Evolutionary conservation across 225 moss, liverwort and hornwort species (phyloP).

Genomic region (Polytrichum commune): DNA sequence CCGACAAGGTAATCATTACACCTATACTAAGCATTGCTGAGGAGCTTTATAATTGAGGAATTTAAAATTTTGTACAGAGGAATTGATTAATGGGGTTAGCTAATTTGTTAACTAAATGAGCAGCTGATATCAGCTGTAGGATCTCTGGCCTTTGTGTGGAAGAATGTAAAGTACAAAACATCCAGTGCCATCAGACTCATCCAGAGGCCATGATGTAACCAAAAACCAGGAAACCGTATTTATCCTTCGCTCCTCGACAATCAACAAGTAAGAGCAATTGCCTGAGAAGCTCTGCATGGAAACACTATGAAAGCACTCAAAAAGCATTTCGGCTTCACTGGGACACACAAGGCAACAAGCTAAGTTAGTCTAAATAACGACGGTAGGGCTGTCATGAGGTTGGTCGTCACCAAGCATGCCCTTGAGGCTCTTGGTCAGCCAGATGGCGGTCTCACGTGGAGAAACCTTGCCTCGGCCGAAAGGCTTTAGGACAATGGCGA

Average conservation of each 20-base stretch:
- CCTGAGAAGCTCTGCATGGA: constrained; percentile 2
- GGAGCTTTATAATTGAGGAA: no score
- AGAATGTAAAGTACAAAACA: constrained; percentile 6
- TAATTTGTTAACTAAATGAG: constrained; percentile 1
- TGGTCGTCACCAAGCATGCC: constrained; percentile 63
- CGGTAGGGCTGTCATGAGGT: constrained; percentile 28
- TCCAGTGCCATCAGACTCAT: constrained; percentile 19
- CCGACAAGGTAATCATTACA: no score
- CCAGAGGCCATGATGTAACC: not conserved
- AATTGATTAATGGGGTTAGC: no score
- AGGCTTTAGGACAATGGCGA: constrained; percentile 90
- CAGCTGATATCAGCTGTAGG: constrained; percentile 11
- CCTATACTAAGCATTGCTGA: no score
- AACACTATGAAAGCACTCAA: constrained; percentile 2
- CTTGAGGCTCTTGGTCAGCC: constrained; percentile 59
- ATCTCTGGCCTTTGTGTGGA: constrained; percentile 10
- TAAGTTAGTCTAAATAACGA: constrained; percentile 17
- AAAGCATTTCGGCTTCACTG: not conserved
- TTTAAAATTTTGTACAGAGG: no score
- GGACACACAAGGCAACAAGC: not conserved
- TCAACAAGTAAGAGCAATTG: constrained; percentile 4
- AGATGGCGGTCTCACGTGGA: constrained; percentile 82
- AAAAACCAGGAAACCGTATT: constrained; percentile 5
- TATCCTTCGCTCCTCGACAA: constrained; percentile 1
- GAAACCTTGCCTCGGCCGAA: constrained; percentile 98